A percentile compares a stretch with the other conserved stretches of the same genome.
Conservation (phyloP, 371 early-diverging fungal species). For the Scutellospora calospora region DNA sequence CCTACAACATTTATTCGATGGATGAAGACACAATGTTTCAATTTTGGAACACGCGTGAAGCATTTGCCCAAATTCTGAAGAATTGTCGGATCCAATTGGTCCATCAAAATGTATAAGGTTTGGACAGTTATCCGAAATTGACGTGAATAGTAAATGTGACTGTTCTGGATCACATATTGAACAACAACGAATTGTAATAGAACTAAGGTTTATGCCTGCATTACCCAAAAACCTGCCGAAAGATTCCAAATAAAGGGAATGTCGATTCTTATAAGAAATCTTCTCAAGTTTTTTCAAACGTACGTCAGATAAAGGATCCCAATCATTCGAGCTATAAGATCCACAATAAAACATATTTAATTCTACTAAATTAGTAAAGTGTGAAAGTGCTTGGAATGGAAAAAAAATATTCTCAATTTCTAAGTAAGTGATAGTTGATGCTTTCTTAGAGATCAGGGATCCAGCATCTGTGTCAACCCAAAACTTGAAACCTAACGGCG, state of each 20-base stretch:
- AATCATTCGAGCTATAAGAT: not conserved
- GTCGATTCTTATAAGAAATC: not conserved
- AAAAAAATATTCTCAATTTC: not conserved
- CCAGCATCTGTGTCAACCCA: not conserved
- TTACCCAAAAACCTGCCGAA: not conserved
- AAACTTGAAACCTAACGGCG: not conserved
- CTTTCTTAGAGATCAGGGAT: not conserved
- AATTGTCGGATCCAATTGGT: conserved; percentile 4
- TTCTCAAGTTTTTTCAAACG: conserved; percentile 1
- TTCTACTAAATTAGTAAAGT: conserved; percentile 20
- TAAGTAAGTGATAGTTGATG: not conserved
- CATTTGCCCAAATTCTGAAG: conserved; percentile 2
- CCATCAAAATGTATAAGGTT: not conserved
- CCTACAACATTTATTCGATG: not conserved
- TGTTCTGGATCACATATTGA: conserved; percentile 9
- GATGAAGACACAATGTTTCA: conserved; percentile 6
- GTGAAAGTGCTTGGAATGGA: not conserved
- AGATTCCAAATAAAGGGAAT: not conserved
- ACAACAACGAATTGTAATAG: conserved; percentile 17
- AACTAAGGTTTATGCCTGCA: not conserved
- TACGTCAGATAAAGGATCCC: not conserved
- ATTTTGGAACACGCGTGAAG: not conserved
- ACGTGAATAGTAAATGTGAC: not conserved
- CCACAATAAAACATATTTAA: conserved; percentile 15
- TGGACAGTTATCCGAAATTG: conserved; percentile 17